These are phyloP conservation scores for Pichia sp. DNA, from an alignment of 1,139 yeast species.

Conservation along the genomic window DNA sequence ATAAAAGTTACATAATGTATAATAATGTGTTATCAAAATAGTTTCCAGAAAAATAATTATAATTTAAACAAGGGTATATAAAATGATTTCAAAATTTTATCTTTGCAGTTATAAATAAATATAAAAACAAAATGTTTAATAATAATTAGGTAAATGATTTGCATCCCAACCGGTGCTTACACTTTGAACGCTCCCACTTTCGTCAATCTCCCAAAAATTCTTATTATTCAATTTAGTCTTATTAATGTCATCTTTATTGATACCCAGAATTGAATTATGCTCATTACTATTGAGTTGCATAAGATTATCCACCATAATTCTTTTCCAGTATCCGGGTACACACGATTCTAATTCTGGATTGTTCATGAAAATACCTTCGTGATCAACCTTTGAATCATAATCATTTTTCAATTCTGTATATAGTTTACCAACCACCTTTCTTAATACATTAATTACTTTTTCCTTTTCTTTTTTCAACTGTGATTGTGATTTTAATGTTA, in stretches of 20 bases:
- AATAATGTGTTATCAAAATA: neutral
- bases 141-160: conserved; percentile 24
- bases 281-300: conserved; percentile 12
- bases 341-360: conserved; percentile 27
- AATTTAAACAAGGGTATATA: neutral
- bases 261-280: conserved; percentile 1
- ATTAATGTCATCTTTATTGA: neutral
- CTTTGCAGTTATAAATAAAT: neutral
- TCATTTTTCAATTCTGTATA: conserved; percentile 7
- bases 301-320: conserved; percentile 22
- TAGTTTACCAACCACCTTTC: conserved; percentile 1
- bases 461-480: neutral
- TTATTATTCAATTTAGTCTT: neutral
- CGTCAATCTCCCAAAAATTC: conserved; percentile 25
- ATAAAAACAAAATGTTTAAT: neutral
- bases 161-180: conserved; percentile 23
- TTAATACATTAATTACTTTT: neutral
- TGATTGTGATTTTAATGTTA: neutral
- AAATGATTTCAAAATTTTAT: neutral
- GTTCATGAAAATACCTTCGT: conserved; percentile 21
- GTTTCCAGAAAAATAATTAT: neutral
- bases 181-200: conserved; percentile 22
- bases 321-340: conserved; percentile 25
- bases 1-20: neutral
- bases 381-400: conserved; percentile 5